Percentiles rank a stretch among this genome's conserved stretches.
These are phyloP conservation scores for Lathyrus sativus DNA, from an alignment of 306 rosid genomes.

Conservation along the genomic window DNA sequence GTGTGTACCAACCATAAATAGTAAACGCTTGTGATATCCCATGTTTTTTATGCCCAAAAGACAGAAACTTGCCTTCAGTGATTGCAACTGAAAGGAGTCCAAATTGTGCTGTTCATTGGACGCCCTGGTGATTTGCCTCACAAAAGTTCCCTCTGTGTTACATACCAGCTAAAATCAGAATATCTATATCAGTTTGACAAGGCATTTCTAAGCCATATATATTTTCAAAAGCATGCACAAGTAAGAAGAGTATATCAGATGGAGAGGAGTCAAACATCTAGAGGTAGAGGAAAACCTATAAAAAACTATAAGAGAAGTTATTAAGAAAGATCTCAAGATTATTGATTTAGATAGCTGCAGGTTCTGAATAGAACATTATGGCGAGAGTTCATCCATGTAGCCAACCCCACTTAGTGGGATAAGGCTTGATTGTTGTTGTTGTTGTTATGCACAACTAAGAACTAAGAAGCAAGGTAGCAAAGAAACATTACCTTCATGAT, in stretches of 20 bases:
- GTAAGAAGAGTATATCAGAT: too few relatives aligned
- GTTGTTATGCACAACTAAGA: not conserved
- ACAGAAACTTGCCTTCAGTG: slow-evolving; percentile 62
- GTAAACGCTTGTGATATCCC: slow-evolving; percentile 6
- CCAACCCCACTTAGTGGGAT: too few relatives aligned
- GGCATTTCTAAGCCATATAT: slow-evolving; percentile 34
- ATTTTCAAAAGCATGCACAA: slow-evolving; percentile 25
- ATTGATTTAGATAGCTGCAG: too few relatives aligned
- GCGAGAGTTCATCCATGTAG: too few relatives aligned
- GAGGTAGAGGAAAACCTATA: too few relatives aligned
- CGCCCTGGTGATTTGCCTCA: slow-evolving; percentile 63
- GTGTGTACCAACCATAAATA: slow-evolving; percentile 24
- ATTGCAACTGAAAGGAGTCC: slow-evolving; percentile 50
- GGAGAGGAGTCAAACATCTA: too few relatives aligned
- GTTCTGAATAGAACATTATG: too few relatives aligned
- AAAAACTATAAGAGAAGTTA: too few relatives aligned
- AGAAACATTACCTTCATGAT: slow-evolving; percentile 72
- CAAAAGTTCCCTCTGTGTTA: slow-evolving; percentile 64
- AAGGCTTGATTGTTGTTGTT: too few relatives aligned
- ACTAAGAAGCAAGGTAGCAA: slow-evolving; percentile 15
- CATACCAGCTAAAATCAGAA: slow-evolving; percentile 70
- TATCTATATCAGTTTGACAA: slow-evolving; percentile 40
- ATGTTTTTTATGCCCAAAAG: slow-evolving; percentile 24
- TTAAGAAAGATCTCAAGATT: too few relatives aligned
- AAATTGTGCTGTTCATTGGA: slow-evolving; percentile 50